These are phyloP conservation scores for Bacterosira constricta DNA, from an alignment of 108 stramenopile genomes.

Conservation along the genomic window DNA sequence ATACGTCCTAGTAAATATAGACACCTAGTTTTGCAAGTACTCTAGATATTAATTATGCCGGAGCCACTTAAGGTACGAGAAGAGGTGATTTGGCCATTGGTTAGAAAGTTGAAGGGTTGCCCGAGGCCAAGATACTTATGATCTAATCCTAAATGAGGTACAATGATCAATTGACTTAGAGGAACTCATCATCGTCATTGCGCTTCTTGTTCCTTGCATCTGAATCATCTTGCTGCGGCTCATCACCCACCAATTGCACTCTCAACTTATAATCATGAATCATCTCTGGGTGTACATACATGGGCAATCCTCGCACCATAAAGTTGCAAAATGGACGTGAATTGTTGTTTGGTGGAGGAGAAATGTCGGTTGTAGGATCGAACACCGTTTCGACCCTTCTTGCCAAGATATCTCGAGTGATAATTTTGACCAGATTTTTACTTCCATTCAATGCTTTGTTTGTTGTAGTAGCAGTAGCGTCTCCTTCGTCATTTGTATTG, in stretches of 20 bases:
- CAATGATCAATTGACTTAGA: slow-evolving; percentile 9
- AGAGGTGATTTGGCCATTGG: no score
- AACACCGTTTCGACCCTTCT: slow-evolving; percentile 63
- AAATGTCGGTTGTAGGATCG: slow-evolving; percentile 70
- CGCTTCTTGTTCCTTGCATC: slow-evolving; percentile 32
- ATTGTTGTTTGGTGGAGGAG: slow-evolving; percentile 45
- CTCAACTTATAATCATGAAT: slow-evolving; percentile 55
- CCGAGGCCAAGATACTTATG: no score
- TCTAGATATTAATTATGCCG: no score
- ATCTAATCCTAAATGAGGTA: background rate
- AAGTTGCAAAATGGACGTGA: slow-evolving; percentile 89
- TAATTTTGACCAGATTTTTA: slow-evolving; percentile 47
- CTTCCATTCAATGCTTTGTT: background rate
- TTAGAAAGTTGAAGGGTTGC: no score
- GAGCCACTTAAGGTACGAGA: no score
- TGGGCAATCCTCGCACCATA: slow-evolving; percentile 55
- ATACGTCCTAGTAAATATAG: no score
- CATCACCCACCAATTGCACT: slow-evolving; percentile 52
- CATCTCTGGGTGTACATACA: slow-evolving; percentile 83
- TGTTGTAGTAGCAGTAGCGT: background rate
- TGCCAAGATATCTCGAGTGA: slow-evolving; percentile 70
- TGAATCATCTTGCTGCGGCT: slow-evolving; percentile 1
- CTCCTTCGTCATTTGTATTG: background rate
- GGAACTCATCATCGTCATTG: slow-evolving; percentile 55
- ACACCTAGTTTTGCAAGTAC: no score